phyloP scores from a whole-genome alignment of 2,329 filamentous ascomycete genomes.

The Stagonosporopsis cucurbitacearum region DNA sequence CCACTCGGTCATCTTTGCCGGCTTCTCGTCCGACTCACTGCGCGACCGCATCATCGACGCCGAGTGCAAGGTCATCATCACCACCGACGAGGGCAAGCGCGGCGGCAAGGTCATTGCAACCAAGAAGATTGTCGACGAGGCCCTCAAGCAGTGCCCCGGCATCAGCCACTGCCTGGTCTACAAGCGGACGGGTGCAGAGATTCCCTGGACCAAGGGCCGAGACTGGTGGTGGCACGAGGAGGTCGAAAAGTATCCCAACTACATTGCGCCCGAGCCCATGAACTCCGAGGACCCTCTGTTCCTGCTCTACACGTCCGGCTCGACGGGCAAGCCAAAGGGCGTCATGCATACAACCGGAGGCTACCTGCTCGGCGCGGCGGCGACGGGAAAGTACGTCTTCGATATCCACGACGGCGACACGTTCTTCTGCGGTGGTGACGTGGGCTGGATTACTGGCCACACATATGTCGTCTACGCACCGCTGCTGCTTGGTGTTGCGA shows the following conservation, averaged over 20 bases:
- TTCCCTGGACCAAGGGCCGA: slow-evolving; percentile 86
- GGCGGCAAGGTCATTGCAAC: slow-evolving; percentile 97
- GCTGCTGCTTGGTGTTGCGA: slow-evolving; percentile 88
- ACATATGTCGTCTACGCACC: slow-evolving; percentile 98
- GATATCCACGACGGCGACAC: slow-evolving; percentile 93
- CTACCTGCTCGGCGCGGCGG: slow-evolving; percentile 90
- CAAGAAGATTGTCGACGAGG: slow-evolving; percentile 99
- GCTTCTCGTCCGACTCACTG: slow-evolving; percentile 95
- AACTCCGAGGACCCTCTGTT: slow-evolving; percentile 96
- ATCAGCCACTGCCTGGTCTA: slow-evolving; percentile 87
- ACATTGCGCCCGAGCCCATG: slow-evolving; percentile 87
- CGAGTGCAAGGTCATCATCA: slow-evolving; percentile 91
- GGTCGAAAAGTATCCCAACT: slow-evolving; percentile 93
- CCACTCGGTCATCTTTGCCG: slow-evolving; percentile 97
- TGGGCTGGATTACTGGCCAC: slow-evolving; percentile 99
- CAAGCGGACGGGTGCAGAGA: slow-evolving; percentile 91
- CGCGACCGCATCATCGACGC: slow-evolving; percentile 94
- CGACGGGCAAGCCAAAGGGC: slow-evolving; percentile 98
- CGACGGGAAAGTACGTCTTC: slow-evolving; percentile 97
- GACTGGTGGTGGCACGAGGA: slow-evolving; percentile 99
- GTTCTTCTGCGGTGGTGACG: slow-evolving; percentile 98
- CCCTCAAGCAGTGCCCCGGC: slow-evolving; percentile 92
- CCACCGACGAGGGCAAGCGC: slow-evolving; percentile 95
- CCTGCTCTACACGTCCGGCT: slow-evolving; percentile 96
- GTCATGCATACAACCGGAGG: slow-evolving; percentile 97